Evolutionary conservation across 345 rosid species (phyloP).

Genomic region (Abelmoschus esculentus): DNA sequence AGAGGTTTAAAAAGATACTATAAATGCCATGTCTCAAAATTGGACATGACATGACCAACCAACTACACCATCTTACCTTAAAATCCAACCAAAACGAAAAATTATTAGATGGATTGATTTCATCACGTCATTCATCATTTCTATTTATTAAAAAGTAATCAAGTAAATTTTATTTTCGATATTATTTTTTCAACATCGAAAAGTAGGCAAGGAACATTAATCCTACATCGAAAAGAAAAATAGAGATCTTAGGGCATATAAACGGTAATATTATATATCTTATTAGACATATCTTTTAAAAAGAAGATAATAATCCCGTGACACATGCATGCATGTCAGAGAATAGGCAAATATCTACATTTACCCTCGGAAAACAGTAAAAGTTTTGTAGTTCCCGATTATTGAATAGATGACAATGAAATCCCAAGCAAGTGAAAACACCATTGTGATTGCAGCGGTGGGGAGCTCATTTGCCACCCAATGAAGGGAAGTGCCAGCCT

Average conservation of each 20-base stretch:
- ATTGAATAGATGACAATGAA: constrained; percentile 15
- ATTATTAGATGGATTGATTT: too few species aligned
- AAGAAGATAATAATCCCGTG: too few species aligned
- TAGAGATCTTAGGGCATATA: too few species aligned
- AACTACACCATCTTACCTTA: constrained; percentile 6
- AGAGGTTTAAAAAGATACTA: not conserved
- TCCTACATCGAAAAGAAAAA: too few species aligned
- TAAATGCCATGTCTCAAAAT: not conserved
- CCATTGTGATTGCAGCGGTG: constrained; percentile 1
- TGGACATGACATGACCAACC: not conserved
- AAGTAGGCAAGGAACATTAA: too few species aligned
- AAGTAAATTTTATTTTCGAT: too few species aligned
- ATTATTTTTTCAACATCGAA: too few species aligned
- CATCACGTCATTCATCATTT: too few species aligned
- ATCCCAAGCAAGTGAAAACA: constrained; percentile 12
- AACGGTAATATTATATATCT: too few species aligned
- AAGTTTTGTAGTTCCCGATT: constrained; percentile 17
- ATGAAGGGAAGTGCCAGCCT: constrained; percentile 82
- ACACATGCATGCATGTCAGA: not conserved
- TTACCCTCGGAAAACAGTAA: constrained; percentile 31
- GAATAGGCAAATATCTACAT: constrained; percentile 30
- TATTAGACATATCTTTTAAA: too few species aligned
- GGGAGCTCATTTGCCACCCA: constrained; percentile 70
- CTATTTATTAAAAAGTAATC: too few species aligned
- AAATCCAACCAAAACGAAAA: too few species aligned